Conservation (phyloP, 225 moss, liverwort and hornwort species). For the Anthoceros angustus region DNA sequence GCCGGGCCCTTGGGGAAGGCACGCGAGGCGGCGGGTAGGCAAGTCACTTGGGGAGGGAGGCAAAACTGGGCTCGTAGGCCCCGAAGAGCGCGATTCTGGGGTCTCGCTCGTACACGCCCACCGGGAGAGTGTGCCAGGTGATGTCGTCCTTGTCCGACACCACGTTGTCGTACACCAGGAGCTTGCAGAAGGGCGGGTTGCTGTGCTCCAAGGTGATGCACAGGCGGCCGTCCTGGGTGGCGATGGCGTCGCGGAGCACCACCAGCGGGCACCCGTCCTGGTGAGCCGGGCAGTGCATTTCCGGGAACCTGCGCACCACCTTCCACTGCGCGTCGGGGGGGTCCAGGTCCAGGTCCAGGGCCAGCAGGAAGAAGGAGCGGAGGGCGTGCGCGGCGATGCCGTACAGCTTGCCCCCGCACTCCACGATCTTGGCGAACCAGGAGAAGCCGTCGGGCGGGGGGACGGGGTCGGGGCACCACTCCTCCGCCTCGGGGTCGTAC, state of each 20-base stretch:
- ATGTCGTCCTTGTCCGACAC: not conserved
- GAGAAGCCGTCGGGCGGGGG: not conserved
- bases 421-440: not conserved
- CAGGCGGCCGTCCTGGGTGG: not conserved
- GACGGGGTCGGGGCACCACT: not conserved
- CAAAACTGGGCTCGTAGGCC: conserved; percentile 1
- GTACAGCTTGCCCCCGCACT: not conserved
- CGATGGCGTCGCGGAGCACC: conserved; percentile 1
- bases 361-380: not conserved
- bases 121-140: not conserved
- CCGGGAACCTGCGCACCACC: not conserved
- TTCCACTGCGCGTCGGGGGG: not conserved
- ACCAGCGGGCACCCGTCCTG: not conserved
- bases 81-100: not conserved
- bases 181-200: not conserved
- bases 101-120: not conserved
- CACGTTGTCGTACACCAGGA: conserved; percentile 1
- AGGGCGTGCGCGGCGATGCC: not conserved
- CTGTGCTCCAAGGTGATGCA: not conserved
- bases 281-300: not conserved
- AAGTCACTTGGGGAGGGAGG: not conserved
- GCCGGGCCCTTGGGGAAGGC: too few species aligned
- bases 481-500: not conserved
- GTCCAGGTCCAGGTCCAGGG: not conserved
- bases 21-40: too few species aligned